A percentile compares a stretch with the other conserved stretches of the same genome.
Conservation (phyloP, 176 grass and related monocot genomes). For the Lolium perenne region DNA sequence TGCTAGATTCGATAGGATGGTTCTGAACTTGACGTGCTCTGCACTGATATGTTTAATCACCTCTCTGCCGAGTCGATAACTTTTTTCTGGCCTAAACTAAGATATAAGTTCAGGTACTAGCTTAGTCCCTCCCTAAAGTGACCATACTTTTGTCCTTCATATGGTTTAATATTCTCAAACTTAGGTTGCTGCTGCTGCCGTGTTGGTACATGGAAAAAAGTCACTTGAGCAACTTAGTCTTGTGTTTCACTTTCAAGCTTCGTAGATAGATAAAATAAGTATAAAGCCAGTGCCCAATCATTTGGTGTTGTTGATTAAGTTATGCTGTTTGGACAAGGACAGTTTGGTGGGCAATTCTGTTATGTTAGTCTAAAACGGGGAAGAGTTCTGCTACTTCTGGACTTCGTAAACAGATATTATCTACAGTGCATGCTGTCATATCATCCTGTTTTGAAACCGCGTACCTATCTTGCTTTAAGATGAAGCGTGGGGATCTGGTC, state of each 20-base stretch:
- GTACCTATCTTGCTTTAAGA: not conserved
- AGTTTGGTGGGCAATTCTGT: not conserved
- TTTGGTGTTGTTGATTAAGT: slow-evolving; percentile 32
- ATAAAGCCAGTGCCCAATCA: not conserved
- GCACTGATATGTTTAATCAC: too few relatives aligned
- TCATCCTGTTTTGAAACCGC: not conserved
- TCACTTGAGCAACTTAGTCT: slow-evolving; percentile 27
- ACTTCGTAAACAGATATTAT: slow-evolving; percentile 8
- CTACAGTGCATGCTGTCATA: not conserved
- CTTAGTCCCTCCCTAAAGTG: not conserved
- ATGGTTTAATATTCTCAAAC: slow-evolving; percentile 16
- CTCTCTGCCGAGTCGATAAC: not conserved
- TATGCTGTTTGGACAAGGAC: slow-evolving; percentile 29
- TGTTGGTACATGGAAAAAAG: not conserved
- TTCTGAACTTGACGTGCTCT: too few relatives aligned
- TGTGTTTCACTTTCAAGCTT: not conserved
- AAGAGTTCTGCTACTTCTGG: not conserved
- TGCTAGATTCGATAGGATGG: too few relatives aligned
- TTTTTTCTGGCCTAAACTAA: not conserved
- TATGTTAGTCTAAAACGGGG: slow-evolving; percentile 5
- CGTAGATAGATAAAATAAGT: not conserved
- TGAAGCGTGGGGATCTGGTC: not conserved
- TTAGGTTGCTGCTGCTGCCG: not conserved
- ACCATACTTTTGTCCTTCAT: not conserved
- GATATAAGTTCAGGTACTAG: not conserved